A percentile compares a stretch with the other conserved stretches of the same genome.
Conservation (phyloP, 176 grass and related monocot genomes). For the Rhynchospora pubera region DNA sequence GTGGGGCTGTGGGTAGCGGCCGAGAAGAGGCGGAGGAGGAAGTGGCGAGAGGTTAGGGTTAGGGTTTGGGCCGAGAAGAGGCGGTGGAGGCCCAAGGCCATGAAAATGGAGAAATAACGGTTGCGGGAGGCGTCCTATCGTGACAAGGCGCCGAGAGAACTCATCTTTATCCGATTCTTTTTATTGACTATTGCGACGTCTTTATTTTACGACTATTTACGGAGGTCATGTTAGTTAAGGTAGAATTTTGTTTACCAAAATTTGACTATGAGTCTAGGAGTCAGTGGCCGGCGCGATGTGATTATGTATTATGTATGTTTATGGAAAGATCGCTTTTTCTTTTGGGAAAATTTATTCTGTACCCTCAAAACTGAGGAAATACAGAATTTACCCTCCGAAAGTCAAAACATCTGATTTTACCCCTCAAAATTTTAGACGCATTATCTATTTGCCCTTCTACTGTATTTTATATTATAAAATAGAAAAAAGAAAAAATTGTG, state of each 20-base stretch:
- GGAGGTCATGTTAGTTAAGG: background rate
- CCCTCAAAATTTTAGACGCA: no score
- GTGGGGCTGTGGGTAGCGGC: constrained; percentile 17
- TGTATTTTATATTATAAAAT: no score
- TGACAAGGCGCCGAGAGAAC: constrained; percentile 21
- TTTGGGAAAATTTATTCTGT: no score
- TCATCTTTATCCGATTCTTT: constrained; percentile 14
- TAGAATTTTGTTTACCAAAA: background rate
- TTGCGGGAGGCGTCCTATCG: background rate
- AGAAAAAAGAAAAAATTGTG: no score
- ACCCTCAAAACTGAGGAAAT: no score
- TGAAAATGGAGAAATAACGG: constrained; percentile 22
- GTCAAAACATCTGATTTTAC: no score
- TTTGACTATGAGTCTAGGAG: background rate
- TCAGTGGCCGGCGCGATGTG: background rate
- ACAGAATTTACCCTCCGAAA: no score
- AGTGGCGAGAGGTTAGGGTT: constrained; percentile 27
- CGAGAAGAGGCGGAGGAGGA: constrained; percentile 21
- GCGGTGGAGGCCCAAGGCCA: constrained; percentile 49
- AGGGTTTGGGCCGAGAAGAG: constrained; percentile 25
- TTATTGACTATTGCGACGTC: background rate
- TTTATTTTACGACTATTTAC: background rate
- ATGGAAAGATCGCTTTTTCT: background rate
- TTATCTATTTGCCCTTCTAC: no score
- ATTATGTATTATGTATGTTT: background rate